Base-by-base conservation (phyloP, 176 grass and related monocot genomes). In the Carex scoparia region DNA sequence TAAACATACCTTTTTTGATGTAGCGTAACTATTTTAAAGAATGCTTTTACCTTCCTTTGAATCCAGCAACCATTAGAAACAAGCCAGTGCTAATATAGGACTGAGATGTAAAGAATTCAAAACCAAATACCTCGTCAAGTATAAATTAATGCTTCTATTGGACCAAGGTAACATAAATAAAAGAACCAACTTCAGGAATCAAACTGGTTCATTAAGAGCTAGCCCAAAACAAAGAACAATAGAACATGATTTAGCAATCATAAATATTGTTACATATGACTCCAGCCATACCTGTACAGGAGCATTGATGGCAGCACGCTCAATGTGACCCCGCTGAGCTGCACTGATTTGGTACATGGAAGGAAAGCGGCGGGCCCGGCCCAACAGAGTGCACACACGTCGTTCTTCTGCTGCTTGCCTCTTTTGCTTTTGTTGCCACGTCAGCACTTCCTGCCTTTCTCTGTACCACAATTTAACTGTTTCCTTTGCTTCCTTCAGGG, bases 291-390 rank as follows among this genome's bases (percentile, higher is more conserved):
- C 84, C 78, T 88, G 94, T 62, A 97, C 92, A 46, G 92, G 94
- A 72, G 94, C 92, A 86, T 93, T 97, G 85, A 97, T 97, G 82
- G 94, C 90, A 88, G 94, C 94, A 63, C 94, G 89, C 28, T 94
- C 91, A 70, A 94, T 84, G 75, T 93, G 94, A 70, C 90, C 89
- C 72, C 67, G 87, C 87, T 90, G 90, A 63, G 72, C 82, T 88
- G 60, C 37, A 86, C 54, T 65, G 18, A 61, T 79, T 72, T 91
- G 75, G 87, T 60, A 14, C 63, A 92, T 87, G 59, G 84, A 79
- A 84, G 94, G 89, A 94, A 97, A 97, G 65, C 51, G 84, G 4
- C 92, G 91, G n/a, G 91, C 89, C 7, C 95, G 86, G 48, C 95
- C 95, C 2, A 97, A 79, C 89, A 97, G 84, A 53, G 95, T 97